Percentiles rank a stretch among this genome's conserved stretches.
Evolutionary conservation across 2,329 filamentous ascomycete species (phyloP).

Genomic region (Apiospora malaysiana): DNA sequence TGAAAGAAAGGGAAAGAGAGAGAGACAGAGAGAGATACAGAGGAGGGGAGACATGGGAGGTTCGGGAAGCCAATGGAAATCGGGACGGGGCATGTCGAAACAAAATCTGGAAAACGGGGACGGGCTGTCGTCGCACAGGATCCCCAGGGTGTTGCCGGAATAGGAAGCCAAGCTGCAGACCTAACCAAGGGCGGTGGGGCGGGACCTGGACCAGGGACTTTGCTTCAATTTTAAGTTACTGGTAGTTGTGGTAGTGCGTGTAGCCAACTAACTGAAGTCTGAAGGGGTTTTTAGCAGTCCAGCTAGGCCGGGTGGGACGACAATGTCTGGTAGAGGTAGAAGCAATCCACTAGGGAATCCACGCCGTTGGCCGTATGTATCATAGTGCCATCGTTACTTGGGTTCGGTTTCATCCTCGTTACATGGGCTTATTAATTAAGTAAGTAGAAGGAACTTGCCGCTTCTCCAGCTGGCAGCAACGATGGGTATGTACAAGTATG

Average conservation of each 20-base stretch:
- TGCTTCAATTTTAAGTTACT: slow-evolving; percentile 3
- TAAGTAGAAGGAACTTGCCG: neutral
- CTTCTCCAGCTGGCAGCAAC: too few species aligned
- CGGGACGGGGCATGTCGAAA: neutral
- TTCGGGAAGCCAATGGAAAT: neutral
- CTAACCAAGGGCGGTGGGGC: slow-evolving; percentile 17
- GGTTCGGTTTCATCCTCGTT: slow-evolving; percentile 10
- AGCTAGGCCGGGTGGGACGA: neutral
- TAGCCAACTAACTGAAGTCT: too few species aligned
- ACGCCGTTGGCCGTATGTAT: too few species aligned
- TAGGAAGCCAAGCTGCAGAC: slow-evolving; percentile 25
- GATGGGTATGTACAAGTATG: too few species aligned
- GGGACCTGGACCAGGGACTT: neutral
- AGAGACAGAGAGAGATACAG: neutral
- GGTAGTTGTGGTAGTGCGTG: too few species aligned
- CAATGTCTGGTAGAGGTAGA: too few species aligned
- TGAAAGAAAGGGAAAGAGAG: too few species aligned
- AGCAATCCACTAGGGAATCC: slow-evolving; percentile 6
- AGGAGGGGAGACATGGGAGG: neutral
- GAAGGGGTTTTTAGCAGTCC: slow-evolving; percentile 6
- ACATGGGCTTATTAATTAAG: neutral
- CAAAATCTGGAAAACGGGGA: neutral
- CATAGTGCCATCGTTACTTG: neutral
- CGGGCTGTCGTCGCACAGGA: neutral
- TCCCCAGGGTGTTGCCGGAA: slow-evolving; percentile 11